These are phyloP conservation scores for Anethum foeniculum DNA, from an alignment of 140 eudicot species.

Conservation along the genomic window DNA sequence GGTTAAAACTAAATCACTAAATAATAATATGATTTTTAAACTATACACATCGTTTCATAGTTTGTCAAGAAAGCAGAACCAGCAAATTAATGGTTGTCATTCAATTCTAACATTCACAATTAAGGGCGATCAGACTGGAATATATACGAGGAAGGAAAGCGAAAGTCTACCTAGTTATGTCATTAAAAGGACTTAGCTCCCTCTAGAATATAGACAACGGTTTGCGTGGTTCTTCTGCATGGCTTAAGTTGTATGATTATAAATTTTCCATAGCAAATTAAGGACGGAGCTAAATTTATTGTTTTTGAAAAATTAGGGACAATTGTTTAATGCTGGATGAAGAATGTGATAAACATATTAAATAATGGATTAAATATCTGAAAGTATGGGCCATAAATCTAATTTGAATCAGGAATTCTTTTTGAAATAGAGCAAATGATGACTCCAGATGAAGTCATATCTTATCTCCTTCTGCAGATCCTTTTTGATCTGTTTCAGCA, in stretches of 20 bases:
- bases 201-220: neutral
- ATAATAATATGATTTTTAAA: neutral
- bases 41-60: neutral
- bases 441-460: neutral
- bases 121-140: neutral
- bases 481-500: conserved; percentile 83
- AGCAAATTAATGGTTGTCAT: neutral
- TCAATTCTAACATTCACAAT: too few relatives aligned
- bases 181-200: neutral
- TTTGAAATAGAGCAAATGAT: neutral
- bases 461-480: conserved; percentile 42
- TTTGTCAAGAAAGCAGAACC: neutral
- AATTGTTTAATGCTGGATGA: neutral
- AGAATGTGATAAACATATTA: neutral
- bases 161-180: neutral
- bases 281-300: neutral
- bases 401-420: neutral
- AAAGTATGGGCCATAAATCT: neutral
- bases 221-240: neutral
- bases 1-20: neutral
- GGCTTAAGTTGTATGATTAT: neutral
- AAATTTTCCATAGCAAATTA: neutral
- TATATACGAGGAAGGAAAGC: neutral
- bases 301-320: neutral
- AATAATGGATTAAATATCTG: neutral